A percentile compares a stretch with the other conserved stretches of the same genome.
Evolutionary conservation across 225 moss, liverwort and hornwort species (phyloP).

Genomic region (Pseudoscleropodium purum): DNA sequence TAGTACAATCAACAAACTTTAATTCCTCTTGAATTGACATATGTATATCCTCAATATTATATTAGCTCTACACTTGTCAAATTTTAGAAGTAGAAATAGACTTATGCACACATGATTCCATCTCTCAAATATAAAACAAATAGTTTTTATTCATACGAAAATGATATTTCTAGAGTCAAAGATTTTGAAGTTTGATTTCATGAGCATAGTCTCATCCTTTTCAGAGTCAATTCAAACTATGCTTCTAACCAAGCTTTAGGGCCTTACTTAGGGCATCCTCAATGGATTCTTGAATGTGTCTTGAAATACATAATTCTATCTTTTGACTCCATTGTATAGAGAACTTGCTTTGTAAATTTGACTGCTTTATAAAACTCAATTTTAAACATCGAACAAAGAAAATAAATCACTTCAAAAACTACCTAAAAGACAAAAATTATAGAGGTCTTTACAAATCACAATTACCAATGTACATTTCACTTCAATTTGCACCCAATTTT

Average conservation of each 20-base stretch:
- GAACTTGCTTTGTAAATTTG: background rate
- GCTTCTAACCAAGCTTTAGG: background rate
- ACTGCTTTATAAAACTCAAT: background rate
- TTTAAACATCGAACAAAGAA: background rate
- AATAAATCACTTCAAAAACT: background rate
- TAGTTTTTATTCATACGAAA: background rate
- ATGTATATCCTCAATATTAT: no score
- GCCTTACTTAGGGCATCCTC: background rate
- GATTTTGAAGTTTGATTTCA: background rate
- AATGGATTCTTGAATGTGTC: background rate
- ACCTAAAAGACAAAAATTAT: background rate
- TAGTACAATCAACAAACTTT: background rate
- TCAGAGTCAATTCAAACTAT: background rate
- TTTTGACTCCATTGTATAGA: background rate
- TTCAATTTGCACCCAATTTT: background rate
- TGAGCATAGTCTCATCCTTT: accelerated
- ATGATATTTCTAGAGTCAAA: no score
- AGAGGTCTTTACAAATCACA: background rate
- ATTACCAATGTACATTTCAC: background rate
- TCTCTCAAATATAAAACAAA: background rate
- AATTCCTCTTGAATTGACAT: no score
- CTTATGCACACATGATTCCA: background rate
- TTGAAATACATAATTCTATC: no score
- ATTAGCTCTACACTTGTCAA: background rate
- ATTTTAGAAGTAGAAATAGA: background rate